phyloP scores from a whole-genome alignment of 208 protist species.

The Acanthamoeba triangularis region DNA sequence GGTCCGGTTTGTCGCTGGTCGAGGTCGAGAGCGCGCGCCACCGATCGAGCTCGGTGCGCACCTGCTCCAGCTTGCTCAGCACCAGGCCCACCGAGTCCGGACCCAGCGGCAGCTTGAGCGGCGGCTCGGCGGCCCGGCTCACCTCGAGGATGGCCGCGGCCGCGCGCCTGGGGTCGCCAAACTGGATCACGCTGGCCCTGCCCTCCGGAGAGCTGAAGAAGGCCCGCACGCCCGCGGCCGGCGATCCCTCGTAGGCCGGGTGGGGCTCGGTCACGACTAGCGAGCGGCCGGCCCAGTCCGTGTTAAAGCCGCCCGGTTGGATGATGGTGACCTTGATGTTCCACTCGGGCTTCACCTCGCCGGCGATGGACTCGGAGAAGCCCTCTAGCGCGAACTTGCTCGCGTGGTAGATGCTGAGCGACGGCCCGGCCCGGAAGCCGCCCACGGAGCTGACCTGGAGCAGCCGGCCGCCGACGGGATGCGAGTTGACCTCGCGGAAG shows the following conservation, averaged over 20 bases:
- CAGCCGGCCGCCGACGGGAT: not conserved
- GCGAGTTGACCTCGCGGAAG: not conserved
- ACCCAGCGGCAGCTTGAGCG: slow-evolving; percentile 42
- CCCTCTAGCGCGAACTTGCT: slow-evolving; percentile 51
- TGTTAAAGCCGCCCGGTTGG: slow-evolving; percentile 74
- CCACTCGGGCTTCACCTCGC: slow-evolving; percentile 22
- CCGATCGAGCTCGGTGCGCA: not conserved
- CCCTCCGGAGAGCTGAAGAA: too few relatives aligned
- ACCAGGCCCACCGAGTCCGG: not conserved
- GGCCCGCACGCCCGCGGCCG: not conserved
- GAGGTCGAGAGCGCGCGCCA: not conserved
- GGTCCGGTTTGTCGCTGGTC: too few relatives aligned
- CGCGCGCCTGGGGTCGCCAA: not conserved
- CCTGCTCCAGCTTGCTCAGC: not conserved
- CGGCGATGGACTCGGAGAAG: not conserved
- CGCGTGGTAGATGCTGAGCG: not conserved
- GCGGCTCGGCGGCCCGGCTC: too few relatives aligned
- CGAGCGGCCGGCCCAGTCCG: not conserved
- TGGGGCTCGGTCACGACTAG: not conserved
- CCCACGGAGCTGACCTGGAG: slow-evolving; percentile 10
- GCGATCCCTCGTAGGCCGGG: slow-evolving; percentile 66
- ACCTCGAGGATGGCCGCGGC: not conserved
- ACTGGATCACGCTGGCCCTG: too few relatives aligned
- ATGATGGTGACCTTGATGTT: slow-evolving; percentile 78
- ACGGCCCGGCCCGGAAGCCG: not conserved